A percentile compares a stretch with the other conserved stretches of the same genome.
phyloP scores from a whole-genome alignment of 2,329 filamentous ascomycete species.

The Cladosporium sp. region DNA sequence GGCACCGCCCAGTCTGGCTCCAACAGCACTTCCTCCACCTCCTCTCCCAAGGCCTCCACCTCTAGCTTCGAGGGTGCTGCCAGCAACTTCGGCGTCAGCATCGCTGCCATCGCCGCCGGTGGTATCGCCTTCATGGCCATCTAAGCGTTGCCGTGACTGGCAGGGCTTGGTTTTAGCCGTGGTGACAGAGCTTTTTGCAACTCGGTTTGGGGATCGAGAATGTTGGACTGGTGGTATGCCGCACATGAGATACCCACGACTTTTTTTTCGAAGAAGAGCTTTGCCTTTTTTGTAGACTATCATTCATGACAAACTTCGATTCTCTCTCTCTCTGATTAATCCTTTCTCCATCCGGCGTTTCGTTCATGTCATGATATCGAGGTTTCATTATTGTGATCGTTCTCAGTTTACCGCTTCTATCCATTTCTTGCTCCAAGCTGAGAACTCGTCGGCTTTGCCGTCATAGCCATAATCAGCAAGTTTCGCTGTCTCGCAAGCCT shows the following conservation, averaged over 20 bases:
- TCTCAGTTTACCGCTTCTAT: constrained; percentile 30
- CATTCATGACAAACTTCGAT: constrained; percentile 7
- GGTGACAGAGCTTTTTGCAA: too few species aligned
- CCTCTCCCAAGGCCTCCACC: constrained; percentile 13
- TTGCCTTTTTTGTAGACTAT: constrained; percentile 3
- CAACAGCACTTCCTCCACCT: constrained; percentile 26
- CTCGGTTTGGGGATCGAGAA: too few species aligned
- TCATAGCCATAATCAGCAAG: constrained; percentile 59
- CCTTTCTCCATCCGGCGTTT: background rate
- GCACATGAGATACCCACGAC: too few species aligned
- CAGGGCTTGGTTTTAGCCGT: too few species aligned
- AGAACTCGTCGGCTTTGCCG: constrained; percentile 69
- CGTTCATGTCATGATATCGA: background rate
- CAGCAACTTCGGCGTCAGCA: background rate
- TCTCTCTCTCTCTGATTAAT: background rate
- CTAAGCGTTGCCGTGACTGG: background rate
- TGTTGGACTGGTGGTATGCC: too few species aligned
- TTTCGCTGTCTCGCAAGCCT: constrained; percentile 55
- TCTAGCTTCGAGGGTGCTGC: constrained; percentile 4
- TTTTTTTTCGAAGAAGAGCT: background rate
- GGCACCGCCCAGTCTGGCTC: constrained; percentile 20
- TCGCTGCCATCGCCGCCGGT: constrained; percentile 4
- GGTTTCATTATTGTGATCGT: background rate
- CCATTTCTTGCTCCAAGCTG: constrained; percentile 66
- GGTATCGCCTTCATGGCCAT: constrained; percentile 7